Evolutionary conservation across 2,329 filamentous ascomycete species (phyloP).

Genomic region (Pseudogymnoascus sp.): DNA sequence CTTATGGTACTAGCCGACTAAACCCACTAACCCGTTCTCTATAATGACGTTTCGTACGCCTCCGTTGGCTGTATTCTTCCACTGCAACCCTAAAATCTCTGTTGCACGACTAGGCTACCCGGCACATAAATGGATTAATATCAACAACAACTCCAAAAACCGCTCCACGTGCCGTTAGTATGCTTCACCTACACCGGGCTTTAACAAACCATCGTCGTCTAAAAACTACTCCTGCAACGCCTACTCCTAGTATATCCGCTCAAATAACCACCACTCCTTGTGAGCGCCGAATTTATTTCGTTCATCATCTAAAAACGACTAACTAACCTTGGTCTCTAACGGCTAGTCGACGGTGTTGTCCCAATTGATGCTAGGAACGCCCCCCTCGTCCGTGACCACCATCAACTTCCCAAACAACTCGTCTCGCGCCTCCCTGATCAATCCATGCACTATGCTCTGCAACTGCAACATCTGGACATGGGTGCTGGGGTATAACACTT

Average conservation of each 20-base stretch:
- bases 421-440: too few species aligned
- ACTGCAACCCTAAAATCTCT: conserved; percentile 13
- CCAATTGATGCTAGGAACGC: conserved; percentile 7
- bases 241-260: conserved; percentile 9
- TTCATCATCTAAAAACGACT: conserved; percentile 10
- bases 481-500: too few species aligned
- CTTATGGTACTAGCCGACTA: conserved; percentile 22
- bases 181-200: conserved; percentile 8
- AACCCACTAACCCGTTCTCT: conserved; percentile 13
- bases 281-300: conserved; percentile 6
- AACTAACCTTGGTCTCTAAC: conserved; percentile 3
- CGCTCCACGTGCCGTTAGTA: conserved; percentile 10
- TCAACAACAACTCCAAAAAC: conserved; percentile 11
- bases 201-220: conserved; percentile 3
- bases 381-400: neutral
- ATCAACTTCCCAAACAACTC: neutral
- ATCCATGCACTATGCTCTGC: too few species aligned
- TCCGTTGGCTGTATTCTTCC: conserved; percentile 12
- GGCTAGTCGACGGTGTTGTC: conserved; percentile 8
- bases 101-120: conserved; percentile 8
- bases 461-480: too few species aligned
- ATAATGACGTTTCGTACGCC: conserved; percentile 14
- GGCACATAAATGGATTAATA: conserved; percentile 11
- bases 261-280: conserved; percentile 7
- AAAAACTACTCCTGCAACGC: conserved; percentile 11